Base-by-base conservation (phyloP, 1,284 basidiomycete species). In the Fomes fomentarius region DNA sequence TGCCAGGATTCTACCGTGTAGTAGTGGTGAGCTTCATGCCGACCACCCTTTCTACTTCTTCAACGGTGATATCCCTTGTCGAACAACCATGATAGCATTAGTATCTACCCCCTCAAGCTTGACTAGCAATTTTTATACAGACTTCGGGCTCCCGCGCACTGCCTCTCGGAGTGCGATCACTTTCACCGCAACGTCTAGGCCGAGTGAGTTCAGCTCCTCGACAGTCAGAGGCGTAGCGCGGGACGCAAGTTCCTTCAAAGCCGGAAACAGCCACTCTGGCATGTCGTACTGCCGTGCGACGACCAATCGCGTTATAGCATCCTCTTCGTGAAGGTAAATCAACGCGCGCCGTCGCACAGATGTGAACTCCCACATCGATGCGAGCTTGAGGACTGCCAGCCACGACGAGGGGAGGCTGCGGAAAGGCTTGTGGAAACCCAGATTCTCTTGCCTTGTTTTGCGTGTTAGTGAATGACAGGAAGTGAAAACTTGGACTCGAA, bases 81-180 rank as follows among this genome's bases (percentile, higher is more conserved):
- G n/a, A n/a, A n/a, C n/a, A n/a, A n/a, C n/a, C n/a, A n/a, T n/a
- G n/a, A n/a, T n/a, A n/a, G n/a, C n/a, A n/a, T n/a, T n/a, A n/a
- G n/a, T n/a, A n/a, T n/a, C n/a, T n/a, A n/a, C n/a, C n/a, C n/a
- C n/a, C n/a, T n/a, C n/a, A n/a, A n/a, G n/a, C n/a, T n/a, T n/a
- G n/a, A n/a, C n/a, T n/a, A n/a, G n/a, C n/a, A n/a, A n/a, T n/a
- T n/a, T n/a, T n/a, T n/a, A n/a, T n/a, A n/a, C n/a, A n/a, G n/a
- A n/a, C n/a, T n/a, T n/a, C n/a, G n/a, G n/a, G n/a, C n/a, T n/a
- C n/a, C n/a, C n/a, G n/a, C 37, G 38, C 19, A 40, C 14, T 22
- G 19, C 4, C 24, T 48, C 48, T 15, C 48, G 48, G n/a, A 50
- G 48, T 2, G 34, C 40, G 14, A 50, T 43, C 24, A 37, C 49